phyloP scores from a whole-genome alignment of 1,284 basidiomycete species.

The Mycena sp. region DNA sequence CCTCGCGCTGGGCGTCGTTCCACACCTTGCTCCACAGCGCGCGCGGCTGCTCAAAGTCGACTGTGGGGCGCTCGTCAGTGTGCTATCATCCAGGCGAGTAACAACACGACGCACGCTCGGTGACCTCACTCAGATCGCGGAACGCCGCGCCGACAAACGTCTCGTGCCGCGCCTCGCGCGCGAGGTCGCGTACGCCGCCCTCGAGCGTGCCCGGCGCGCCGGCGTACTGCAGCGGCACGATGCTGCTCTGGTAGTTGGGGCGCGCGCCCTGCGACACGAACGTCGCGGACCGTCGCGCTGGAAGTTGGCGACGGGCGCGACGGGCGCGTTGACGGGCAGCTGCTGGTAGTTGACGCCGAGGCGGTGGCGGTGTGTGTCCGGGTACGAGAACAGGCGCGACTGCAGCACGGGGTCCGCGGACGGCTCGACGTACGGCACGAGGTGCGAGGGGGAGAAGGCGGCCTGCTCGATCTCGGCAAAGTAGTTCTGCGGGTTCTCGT shows the following conservation, averaged over 20 bases:
- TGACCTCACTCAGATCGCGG: conserved; percentile 80
- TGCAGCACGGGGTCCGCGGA: conserved; percentile 92
- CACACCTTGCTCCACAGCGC: conserved; percentile 84
- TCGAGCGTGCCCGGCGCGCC: conserved; percentile 51
- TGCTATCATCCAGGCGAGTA: too few species aligned
- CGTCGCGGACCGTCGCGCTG: conserved; percentile 80
- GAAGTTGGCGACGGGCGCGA: conserved; percentile 85
- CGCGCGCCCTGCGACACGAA: conserved; percentile 84
- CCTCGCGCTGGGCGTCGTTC: conserved; percentile 70
- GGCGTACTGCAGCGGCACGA: conserved; percentile 67
- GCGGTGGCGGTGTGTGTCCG: conserved; percentile 92
- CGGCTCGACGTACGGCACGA: conserved; percentile 88
- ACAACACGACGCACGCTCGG: conserved; percentile 69
- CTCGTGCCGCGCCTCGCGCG: conserved; percentile 69
- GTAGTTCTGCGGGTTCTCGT: conserved; percentile 89
- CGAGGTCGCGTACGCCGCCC: conserved; percentile 47
- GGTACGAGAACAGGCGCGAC: conserved; percentile 94
- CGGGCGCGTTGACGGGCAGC: conserved; percentile 88
- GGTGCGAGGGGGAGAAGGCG: conserved; percentile 89
- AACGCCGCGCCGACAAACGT: conserved; percentile 78
- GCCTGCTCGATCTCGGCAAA: conserved; percentile 89
- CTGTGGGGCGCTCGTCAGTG: conserved; percentile 49
- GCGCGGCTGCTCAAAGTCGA: conserved; percentile 94
- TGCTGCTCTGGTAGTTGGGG: conserved; percentile 87
- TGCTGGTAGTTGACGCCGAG: conserved; percentile 90